Evolutionary conservation across 2,329 filamentous ascomycete genomes (phyloP).

Genomic region (Colletotrichum limetticola): DNA sequence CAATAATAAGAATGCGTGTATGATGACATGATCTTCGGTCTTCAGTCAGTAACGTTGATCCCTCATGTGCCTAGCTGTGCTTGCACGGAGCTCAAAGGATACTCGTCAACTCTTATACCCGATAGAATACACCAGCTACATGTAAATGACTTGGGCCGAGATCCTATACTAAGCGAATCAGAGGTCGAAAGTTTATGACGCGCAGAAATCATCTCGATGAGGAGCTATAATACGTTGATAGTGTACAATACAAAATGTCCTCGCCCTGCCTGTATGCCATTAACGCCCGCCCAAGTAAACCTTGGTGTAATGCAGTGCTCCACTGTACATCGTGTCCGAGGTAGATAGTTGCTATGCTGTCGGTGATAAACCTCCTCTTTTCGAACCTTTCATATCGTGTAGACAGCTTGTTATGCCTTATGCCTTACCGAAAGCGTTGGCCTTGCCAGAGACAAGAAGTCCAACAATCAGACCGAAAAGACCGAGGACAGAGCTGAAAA

Average conservation of each 20-base stretch:
- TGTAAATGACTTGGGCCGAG: neutral
- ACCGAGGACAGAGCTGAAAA: constrained; percentile 97
- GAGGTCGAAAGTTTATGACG: neutral
- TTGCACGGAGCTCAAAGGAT: neutral
- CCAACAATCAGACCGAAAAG: constrained; percentile 97
- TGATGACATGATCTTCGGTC: neutral
- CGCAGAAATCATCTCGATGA: constrained; percentile 31
- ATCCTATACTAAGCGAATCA: neutral
- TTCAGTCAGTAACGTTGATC: neutral
- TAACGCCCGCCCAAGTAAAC: constrained; percentile 37
- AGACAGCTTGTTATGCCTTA: constrained; percentile 22
- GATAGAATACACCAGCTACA: neutral
- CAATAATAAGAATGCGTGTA: neutral
- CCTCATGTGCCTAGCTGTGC: neutral
- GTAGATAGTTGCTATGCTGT: constrained; percentile 16
- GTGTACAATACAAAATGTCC: constrained; percentile 36
- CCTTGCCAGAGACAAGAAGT: constrained; percentile 86
- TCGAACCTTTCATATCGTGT: neutral
- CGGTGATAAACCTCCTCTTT: constrained; percentile 13
- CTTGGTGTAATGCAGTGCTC: constrained; percentile 38
- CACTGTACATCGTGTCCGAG: constrained; percentile 31
- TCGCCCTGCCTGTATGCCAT: constrained; percentile 36
- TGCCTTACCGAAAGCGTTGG: constrained; percentile 72
- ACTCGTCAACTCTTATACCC: neutral
- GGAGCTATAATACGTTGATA: constrained; percentile 34